Percentiles rank a stretch among this genome's conserved stretches.
phyloP scores from a whole-genome alignment of 73 alveolate genomes.

The Diophrys appendiculata region DNA sequence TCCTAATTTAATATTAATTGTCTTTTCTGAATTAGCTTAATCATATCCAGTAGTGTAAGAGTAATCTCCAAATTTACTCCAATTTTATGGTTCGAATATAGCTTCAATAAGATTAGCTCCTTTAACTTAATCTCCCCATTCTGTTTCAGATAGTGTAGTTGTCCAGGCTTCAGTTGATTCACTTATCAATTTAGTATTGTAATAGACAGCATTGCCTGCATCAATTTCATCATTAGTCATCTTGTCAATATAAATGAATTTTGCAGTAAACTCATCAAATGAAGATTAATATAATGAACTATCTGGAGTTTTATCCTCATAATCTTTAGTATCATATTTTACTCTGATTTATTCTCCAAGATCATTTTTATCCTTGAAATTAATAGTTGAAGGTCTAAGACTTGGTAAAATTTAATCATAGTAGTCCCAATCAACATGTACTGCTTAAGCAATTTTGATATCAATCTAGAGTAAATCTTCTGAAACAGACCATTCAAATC shows the following conservation, averaged over 20 bases:
- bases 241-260: background rate
- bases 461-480: no score
- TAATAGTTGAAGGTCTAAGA: background rate
- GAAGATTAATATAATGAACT: background rate
- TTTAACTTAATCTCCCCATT: background rate
- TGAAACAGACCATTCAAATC: background rate
- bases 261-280: no score
- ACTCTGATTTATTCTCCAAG: background rate
- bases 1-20: background rate
- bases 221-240: background rate
- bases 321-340: background rate
- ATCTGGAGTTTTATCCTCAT: background rate
- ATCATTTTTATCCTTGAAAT: background rate
- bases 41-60: background rate
- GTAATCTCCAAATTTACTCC: background rate
- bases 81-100: background rate
- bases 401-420: background rate
- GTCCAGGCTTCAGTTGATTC: background rate
- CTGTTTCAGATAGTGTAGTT: background rate
- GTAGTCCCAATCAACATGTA: background rate
- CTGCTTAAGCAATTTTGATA: background rate
- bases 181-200: background rate
- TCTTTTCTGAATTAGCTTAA: background rate
- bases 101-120: background rate
- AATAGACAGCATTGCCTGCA: background rate